Evolutionary conservation across 2,329 filamentous ascomycete species (phyloP).

Genomic region (Pestalotiopsis sp.): DNA sequence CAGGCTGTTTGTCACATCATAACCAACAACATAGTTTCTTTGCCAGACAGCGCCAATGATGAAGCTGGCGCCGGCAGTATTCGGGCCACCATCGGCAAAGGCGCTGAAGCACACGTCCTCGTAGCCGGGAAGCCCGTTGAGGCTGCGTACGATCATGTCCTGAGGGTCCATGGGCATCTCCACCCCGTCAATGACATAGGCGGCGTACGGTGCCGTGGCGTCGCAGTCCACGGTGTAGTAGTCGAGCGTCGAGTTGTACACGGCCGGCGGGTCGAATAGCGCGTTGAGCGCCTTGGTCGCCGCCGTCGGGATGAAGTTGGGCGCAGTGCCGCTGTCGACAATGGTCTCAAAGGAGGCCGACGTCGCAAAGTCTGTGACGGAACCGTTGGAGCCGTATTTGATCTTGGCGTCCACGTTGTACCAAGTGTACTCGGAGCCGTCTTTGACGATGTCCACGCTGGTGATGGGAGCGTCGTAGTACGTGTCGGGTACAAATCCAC

Average conservation of each 20-base stretch:
- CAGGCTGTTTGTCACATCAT: slow-evolving; percentile 19
- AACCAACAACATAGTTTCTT: slow-evolving; percentile 22
- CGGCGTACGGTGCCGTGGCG: slow-evolving; percentile 10
- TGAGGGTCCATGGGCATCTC: slow-evolving; percentile 20
- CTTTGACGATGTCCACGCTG: slow-evolving; percentile 6
- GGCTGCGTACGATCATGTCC: slow-evolving; percentile 21
- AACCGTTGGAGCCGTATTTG: slow-evolving; percentile 8
- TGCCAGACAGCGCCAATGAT: slow-evolving; percentile 22
- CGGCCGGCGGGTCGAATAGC: slow-evolving; percentile 12
- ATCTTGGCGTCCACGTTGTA: slow-evolving; percentile 3
- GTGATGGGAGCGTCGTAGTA: slow-evolving; percentile 16
- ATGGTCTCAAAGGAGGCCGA: slow-evolving; percentile 8
- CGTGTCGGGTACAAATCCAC: slow-evolving; percentile 11
- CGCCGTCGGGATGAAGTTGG: slow-evolving; percentile 14
- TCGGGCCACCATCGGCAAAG: slow-evolving; percentile 15
- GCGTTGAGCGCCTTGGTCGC: slow-evolving; percentile 11
- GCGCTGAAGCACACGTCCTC: slow-evolving; percentile 23
- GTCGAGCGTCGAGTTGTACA: slow-evolving; percentile 12
- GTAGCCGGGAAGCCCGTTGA: slow-evolving; percentile 22
- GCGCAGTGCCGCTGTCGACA: slow-evolving; percentile 13
- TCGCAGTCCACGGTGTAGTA: slow-evolving; percentile 10
- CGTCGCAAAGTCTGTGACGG: background rate
- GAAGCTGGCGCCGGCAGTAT: slow-evolving; percentile 14
- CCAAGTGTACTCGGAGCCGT: slow-evolving; percentile 2
- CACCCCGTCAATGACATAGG: slow-evolving; percentile 16